These are phyloP conservation scores for Arthroderma sp. DNA, from an alignment of 2,329 filamentous ascomycete genomes.

Conservation along the genomic window DNA sequence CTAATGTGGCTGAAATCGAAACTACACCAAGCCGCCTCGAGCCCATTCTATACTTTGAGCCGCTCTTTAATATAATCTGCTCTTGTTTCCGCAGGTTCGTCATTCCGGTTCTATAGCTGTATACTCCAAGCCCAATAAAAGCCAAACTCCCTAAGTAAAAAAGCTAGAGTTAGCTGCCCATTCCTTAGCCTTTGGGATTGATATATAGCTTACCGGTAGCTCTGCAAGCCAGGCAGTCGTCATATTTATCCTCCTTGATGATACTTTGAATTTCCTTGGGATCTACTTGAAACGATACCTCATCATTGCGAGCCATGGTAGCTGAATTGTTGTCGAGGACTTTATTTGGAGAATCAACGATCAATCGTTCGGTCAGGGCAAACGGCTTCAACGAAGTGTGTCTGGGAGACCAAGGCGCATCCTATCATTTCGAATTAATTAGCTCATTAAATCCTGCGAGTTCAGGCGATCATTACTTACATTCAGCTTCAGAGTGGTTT, in stretches of 20 bases:
- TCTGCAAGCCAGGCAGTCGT: conserved; percentile 60
- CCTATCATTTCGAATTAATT: too few species aligned
- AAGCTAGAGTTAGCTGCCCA: background rate
- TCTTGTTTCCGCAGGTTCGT: conserved; percentile 55
- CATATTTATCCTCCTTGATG: conserved; percentile 26
- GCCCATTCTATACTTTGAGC: conserved; percentile 58
- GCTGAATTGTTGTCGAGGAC: background rate
- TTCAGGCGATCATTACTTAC: too few species aligned
- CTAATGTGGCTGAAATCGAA: conserved; percentile 52
- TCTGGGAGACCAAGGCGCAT: too few species aligned
- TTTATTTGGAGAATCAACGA: too few species aligned
- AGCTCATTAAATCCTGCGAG: too few species aligned
- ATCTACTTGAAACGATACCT: conserved; percentile 37
- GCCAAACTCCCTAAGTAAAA: conserved; percentile 40
- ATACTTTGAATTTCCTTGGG: conserved; percentile 50
- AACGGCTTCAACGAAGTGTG: too few species aligned
- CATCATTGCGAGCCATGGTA: conserved; percentile 24
- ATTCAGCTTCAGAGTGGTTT: too few species aligned
- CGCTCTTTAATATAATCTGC: conserved; percentile 49
- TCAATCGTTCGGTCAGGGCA: too few species aligned
- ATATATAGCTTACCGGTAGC: conserved; percentile 46
- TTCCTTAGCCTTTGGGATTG: background rate
- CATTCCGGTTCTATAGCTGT: conserved; percentile 65
- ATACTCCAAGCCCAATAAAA: conserved; percentile 61
- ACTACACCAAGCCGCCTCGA: conserved; percentile 56